Base-by-base conservation (phyloP, 345 rosid genomes). In the Geranium rotundifolium region DNA sequence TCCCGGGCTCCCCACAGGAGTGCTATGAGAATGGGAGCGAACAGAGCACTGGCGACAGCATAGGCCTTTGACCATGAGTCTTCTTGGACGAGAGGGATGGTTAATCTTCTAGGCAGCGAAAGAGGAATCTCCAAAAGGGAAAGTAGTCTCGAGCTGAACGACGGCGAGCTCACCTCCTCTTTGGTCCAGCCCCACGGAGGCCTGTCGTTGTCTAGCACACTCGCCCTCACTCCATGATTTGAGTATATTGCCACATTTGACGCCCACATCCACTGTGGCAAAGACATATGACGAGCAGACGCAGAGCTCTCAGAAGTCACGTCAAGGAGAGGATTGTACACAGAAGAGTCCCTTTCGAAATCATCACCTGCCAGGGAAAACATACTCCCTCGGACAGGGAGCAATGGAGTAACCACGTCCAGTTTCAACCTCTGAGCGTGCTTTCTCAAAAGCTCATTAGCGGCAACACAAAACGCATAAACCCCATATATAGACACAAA, bases 391-490 rank as follows among this genome's bases (percentile, higher is more conserved):
- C 37, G 67, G 19, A 76, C 71, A 6, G 77, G 80, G 29, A 80
- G 77, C 73, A 82, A 68, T 17, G 82, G 76, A 0, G 73, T 72
- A 15, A 76, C 70, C 34, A 65, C 67, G 58, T 70, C 85, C 64
- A 81, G 30, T 63, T 61, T 75, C 30, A 79, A 71, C 56, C 68
- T 71, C 68, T 62, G 58, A 0, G 81, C 77, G 59, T 86, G 95
- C 66, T 91, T 89, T 73, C 85, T 78, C 72, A 91, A 68, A 49
- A 89, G 73, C 82, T 86, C 96, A 75, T 87, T 85, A 19, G 90
- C 96, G 56, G 90, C 93, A 46, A 92, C 91, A 0, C 76, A 73
- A 60, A 79, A 72, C 7, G 88, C 92, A 72, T 92, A 92, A 60
- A 89, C 59, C 23, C 74, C 82, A 67, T 91, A 91, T 23, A 89